Conservation (phyloP, 352 stramenopile species). For the Phytophthora ramorum region DNA sequence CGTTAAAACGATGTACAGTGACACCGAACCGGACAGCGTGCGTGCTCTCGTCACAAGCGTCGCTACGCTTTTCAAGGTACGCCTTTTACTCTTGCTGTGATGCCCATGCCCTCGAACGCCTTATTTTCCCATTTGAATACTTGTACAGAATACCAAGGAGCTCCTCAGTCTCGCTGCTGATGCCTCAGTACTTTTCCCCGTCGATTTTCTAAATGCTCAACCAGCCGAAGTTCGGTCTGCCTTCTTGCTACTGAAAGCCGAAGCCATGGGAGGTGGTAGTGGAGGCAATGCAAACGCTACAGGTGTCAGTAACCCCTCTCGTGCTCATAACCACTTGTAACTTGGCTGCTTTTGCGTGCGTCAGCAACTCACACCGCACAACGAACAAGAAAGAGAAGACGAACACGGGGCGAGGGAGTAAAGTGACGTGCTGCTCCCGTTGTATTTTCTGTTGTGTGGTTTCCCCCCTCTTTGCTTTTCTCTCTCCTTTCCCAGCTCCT, state of each 20-base stretch:
- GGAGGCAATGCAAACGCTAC: slow-evolving; percentile 3
- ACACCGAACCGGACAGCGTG: slow-evolving; percentile 81
- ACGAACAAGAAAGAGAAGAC: no score
- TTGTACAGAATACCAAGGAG: slow-evolving; percentile 76
- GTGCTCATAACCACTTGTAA: no score
- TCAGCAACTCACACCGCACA: no score
- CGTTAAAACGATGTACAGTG: slow-evolving; percentile 75
- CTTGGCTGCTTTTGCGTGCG: no score
- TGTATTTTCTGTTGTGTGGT: no score
- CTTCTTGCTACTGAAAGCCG: slow-evolving; percentile 67
- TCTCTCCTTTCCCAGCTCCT: no score
- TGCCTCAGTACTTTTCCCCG: slow-evolving; percentile 72
- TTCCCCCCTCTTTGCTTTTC: no score
- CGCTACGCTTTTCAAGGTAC: slow-evolving; percentile 78
- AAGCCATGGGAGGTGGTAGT: slow-evolving; percentile 43
- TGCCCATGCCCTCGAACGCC: background rate
- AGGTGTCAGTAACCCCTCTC: background rate
- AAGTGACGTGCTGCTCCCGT: no score
- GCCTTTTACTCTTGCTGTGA: background rate
- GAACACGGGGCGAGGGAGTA: no score
- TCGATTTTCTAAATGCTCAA: slow-evolving; percentile 82
- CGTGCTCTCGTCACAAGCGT: slow-evolving; percentile 58
- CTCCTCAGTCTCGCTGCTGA: slow-evolving; percentile 86
- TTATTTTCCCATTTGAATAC: background rate
- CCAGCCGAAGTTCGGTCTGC: slow-evolving; percentile 57